phyloP scores from a whole-genome alignment of 345 rosid species.

The Cochlearia excelsa region DNA sequence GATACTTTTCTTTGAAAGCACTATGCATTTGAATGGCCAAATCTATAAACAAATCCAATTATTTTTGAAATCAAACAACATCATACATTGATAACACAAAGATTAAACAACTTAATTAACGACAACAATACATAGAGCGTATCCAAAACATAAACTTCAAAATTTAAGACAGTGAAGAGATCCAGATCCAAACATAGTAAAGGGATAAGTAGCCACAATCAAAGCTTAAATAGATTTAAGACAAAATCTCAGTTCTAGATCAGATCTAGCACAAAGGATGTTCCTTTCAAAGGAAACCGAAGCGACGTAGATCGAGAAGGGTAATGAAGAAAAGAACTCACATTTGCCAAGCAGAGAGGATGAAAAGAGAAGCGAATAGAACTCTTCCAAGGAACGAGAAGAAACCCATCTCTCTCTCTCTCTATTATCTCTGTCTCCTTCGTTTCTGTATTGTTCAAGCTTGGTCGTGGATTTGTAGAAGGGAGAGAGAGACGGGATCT shows the following conservation, averaged over 20 bases:
- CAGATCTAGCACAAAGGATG: slow-evolving; percentile 22
- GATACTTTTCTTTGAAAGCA: not conserved
- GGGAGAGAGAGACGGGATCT: slow-evolving; percentile 6
- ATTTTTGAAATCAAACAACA: not conserved
- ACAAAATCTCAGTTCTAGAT: slow-evolving; percentile 6
- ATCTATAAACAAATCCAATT: not conserved
- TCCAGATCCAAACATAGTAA: slow-evolving; percentile 13
- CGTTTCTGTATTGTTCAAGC: not conserved
- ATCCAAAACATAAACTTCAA: slow-evolving; percentile 2
- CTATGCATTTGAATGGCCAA: not conserved
- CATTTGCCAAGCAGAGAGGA: slow-evolving; percentile 95
- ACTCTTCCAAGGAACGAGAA: slow-evolving; percentile 86
- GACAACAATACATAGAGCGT: not conserved
- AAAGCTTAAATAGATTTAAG: not conserved
- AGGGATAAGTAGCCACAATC: not conserved
- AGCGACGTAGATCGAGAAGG: slow-evolving; percentile 26
- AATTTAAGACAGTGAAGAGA: slow-evolving; percentile 1
- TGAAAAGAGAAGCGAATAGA: slow-evolving; percentile 82
- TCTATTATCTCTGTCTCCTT: too few species aligned
- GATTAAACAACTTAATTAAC: not conserved
- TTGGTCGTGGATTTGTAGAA: slow-evolving; percentile 25
- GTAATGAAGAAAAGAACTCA: slow-evolving; percentile 21
- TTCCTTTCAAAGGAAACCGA: too few species aligned
- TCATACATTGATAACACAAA: not conserved
- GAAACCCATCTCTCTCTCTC: slow-evolving; percentile 62